A percentile compares a stretch with the other conserved stretches of the same genome.
These are phyloP conservation scores for Pelargonium fulgidum DNA, from an alignment of 441 rosid genomes.

Conservation along the genomic window DNA sequence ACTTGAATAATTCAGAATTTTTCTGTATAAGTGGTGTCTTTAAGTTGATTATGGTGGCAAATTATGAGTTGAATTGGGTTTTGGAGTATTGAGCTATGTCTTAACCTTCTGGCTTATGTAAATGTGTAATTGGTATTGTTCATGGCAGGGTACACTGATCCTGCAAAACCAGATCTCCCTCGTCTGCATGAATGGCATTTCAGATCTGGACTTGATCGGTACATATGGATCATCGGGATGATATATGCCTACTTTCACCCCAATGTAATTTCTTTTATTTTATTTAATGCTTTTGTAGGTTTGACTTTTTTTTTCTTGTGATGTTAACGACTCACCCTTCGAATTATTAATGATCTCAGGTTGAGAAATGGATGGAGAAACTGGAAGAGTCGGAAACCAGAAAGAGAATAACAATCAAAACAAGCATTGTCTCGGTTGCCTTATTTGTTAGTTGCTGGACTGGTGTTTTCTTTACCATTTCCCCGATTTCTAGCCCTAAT, in stretches of 20 bases:
- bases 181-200: conserved; percentile 93
- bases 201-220: conserved; percentile 98
- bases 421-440: conserved; percentile 50
- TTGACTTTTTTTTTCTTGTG: not conserved
- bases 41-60: not conserved
- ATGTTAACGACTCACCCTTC: conserved; percentile 12
- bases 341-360: conserved; percentile 38
- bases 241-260: conserved; percentile 91
- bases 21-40: not conserved
- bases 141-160: conserved; percentile 79
- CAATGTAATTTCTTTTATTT: not conserved
- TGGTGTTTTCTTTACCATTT: not conserved
- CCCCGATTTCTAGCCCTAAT: not conserved
- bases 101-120: conserved; percentile 9
- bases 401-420: conserved; percentile 60
- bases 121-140: conserved; percentile 13
- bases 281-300: not conserved
- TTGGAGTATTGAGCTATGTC: not conserved
- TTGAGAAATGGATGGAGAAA: conserved; percentile 98
- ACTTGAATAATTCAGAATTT: too few relatives aligned
- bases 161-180: conserved; percentile 79
- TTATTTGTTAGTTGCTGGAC: conserved; percentile 47
- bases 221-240: conserved; percentile 97
- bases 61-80: conserved; percentile 1
- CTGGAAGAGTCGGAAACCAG: conserved; percentile 87